Conservation (phyloP, 306 rosid genomes). For the Clitoria ternatea region DNA sequence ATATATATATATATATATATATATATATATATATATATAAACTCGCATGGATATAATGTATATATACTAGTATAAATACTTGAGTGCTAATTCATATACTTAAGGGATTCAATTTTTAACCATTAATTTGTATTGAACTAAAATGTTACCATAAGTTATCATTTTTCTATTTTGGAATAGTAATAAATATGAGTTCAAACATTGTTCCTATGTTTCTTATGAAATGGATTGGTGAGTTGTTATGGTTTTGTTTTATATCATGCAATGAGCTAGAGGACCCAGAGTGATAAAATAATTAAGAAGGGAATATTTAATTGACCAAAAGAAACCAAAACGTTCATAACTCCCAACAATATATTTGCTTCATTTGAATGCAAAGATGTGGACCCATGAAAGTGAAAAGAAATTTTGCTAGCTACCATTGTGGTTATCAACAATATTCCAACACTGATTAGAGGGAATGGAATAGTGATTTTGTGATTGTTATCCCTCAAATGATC, state of each 20-base stretch:
- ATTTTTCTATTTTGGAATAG: background rate
- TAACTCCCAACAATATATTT: background rate
- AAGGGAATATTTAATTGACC: background rate
- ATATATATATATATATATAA: too few relatives aligned
- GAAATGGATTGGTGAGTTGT: background rate
- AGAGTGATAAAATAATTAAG: background rate
- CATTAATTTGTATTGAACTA: too few relatives aligned
- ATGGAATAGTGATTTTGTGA: background rate
- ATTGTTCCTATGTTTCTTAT: background rate
- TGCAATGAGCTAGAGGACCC: background rate
- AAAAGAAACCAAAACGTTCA: constrained; percentile 14
- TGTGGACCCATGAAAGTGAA: constrained; percentile 14
- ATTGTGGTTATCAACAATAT: constrained; percentile 7
- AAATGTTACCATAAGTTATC: background rate
- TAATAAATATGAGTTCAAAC: background rate
- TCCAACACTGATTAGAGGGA: background rate
- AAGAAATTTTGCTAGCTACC: constrained; percentile 32
- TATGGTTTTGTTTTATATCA: background rate
- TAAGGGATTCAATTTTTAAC: too few relatives aligned
- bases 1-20: too few relatives aligned
- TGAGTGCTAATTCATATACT: too few relatives aligned
- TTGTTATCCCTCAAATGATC: background rate
- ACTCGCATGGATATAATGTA: too few relatives aligned
- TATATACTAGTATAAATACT: too few relatives aligned
- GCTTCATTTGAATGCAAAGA: constrained; percentile 30